A percentile compares a stretch with the other conserved stretches of the same genome.
phyloP scores from a whole-genome alignment of 2,329 filamentous ascomycete genomes.

The Cadophora malorum region DNA sequence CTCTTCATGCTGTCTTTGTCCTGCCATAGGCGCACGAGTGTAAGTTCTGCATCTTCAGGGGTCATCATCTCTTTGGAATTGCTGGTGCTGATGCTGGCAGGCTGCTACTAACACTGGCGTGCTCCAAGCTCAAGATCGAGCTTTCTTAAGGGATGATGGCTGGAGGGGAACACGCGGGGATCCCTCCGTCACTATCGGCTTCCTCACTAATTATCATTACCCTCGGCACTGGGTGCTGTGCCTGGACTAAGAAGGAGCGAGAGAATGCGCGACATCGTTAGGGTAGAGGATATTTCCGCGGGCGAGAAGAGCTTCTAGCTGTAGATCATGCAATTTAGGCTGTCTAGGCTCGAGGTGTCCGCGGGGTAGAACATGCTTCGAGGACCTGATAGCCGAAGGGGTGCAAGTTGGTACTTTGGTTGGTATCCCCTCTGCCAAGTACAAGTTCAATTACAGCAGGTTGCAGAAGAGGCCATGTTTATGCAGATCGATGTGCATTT shows the following conservation, averaged over 20 bases:
- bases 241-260: constrained; percentile 17
- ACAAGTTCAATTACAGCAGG: too few relatives aligned
- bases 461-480: too few relatives aligned
- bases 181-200: not conserved
- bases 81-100: not conserved
- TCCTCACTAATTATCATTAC: not conserved
- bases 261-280: constrained; percentile 19
- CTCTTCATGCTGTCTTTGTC: not conserved
- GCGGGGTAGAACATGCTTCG: not conserved
- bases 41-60: not conserved
- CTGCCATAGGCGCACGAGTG: constrained; percentile 2
- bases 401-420: not conserved
- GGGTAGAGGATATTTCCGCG: constrained; percentile 8
- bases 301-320: not conserved
- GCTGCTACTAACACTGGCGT: too few relatives aligned
- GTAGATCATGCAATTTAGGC: constrained; percentile 5
- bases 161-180: constrained; percentile 3
- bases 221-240: constrained; percentile 6
- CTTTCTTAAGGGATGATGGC: not conserved
- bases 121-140: not conserved
- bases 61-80: too few relatives aligned
- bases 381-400: not conserved
- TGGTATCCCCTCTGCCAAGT: too few relatives aligned
- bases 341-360: not conserved
- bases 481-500: not conserved